Evolutionary conservation across 441 rosid species (phyloP).

Genomic region (Mallotus japonicus): DNA sequence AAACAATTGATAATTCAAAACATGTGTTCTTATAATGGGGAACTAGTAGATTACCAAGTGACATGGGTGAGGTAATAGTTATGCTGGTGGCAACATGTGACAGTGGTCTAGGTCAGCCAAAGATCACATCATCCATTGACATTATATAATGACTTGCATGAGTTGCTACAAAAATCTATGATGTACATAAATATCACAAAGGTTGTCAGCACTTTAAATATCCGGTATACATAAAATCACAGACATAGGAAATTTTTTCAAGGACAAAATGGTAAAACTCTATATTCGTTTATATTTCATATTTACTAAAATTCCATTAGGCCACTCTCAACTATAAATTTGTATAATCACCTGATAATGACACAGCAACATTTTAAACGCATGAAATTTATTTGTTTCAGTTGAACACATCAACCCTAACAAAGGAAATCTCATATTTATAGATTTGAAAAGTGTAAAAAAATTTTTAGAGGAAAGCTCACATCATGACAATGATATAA

Average conservation of each 20-base stretch:
- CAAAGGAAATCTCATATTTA: neutral
- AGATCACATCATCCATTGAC: neutral
- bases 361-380: no score
- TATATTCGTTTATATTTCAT: neutral
- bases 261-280: neutral
- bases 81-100: neutral
- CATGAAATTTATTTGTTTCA: no score
- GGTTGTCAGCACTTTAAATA: neutral
- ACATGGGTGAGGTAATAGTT: neutral
- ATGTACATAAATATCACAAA: neutral
- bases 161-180: neutral
- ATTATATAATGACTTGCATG: neutral
- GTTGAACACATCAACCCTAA: no score
- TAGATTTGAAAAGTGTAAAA: neutral
- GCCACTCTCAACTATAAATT: neutral
- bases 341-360: neutral
- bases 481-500: neutral
- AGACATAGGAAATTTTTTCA: neutral
- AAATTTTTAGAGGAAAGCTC: neutral
- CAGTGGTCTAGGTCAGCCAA: neutral
- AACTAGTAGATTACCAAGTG: neutral
- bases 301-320: neutral
- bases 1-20: no score
- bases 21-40: neutral
- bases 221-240: neutral